These are phyloP conservation scores for Incumbomyces delicatus DNA, from an alignment of 2,329 filamentous ascomycete genomes.

Conservation along the genomic window DNA sequence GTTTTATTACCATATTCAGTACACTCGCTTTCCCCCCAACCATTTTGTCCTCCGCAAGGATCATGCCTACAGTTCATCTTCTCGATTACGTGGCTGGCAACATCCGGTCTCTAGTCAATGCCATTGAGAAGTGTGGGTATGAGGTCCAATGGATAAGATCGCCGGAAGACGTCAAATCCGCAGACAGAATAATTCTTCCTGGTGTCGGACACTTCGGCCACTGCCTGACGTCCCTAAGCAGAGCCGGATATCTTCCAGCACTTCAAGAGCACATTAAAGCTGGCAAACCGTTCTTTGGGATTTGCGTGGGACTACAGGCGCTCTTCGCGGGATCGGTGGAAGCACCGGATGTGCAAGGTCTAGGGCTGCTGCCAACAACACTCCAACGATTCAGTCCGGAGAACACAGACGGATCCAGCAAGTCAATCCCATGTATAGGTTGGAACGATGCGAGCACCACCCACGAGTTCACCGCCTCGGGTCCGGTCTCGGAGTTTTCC, in stretches of 20 bases:
- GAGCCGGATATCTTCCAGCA: conserved; percentile 73
- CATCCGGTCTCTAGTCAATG: conserved; percentile 85
- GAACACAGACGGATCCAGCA: conserved; percentile 13
- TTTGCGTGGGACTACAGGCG: conserved; percentile 89
- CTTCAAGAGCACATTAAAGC: conserved; percentile 72
- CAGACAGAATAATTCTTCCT: conserved; percentile 90
- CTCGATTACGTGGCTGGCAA: conserved; percentile 93
- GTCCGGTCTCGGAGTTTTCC: neutral
- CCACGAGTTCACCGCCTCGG: conserved; percentile 16
- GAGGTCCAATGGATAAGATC: conserved; percentile 83
- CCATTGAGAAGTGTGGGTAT: conserved; percentile 91
- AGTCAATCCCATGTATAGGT: conserved; percentile 91
- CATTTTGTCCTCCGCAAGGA: neutral
- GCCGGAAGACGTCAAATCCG: conserved; percentile 72
- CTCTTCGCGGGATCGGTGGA: conserved; percentile 81
- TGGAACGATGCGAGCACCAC: conserved; percentile 82
- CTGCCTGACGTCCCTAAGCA: conserved; percentile 74
- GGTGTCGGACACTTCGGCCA: conserved; percentile 97
- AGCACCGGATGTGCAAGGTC: conserved; percentile 58
- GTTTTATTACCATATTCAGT: too few species aligned
- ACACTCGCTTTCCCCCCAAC: too few species aligned
- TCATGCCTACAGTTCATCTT: conserved; percentile 41
- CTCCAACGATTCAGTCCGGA: conserved; percentile 62
- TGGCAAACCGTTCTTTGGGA: conserved; percentile 96
- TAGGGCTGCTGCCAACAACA: conserved; percentile 62